A percentile compares a stretch with the other conserved stretches of the same genome.
Evolutionary conservation across 2,329 filamentous ascomycete genomes (phyloP).

Genomic region (Penicillium brasilianum): DNA sequence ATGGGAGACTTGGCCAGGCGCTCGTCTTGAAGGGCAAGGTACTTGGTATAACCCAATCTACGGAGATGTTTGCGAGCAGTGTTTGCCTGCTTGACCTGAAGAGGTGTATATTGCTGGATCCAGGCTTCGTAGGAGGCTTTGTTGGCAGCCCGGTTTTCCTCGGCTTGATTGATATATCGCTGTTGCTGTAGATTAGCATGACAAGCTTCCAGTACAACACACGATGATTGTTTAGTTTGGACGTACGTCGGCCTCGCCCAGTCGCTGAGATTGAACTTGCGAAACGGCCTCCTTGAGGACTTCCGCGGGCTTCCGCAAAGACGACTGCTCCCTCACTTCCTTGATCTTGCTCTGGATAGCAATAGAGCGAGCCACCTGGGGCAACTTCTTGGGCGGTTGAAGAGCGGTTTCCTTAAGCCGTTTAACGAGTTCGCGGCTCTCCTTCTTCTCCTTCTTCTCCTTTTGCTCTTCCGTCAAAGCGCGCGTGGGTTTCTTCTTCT

Average conservation of each 20-base stretch:
- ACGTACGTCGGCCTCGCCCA: constrained; percentile 32
- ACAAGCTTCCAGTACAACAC: background rate
- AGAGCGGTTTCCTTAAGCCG: constrained; percentile 43
- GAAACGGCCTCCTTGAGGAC: constrained; percentile 26
- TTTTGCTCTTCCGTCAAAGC: constrained; percentile 38
- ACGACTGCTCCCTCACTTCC: constrained; percentile 12
- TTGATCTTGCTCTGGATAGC: constrained; percentile 28
- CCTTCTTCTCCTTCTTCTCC: constrained; percentile 36
- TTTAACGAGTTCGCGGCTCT: constrained; percentile 38
- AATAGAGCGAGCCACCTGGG: constrained; percentile 32
- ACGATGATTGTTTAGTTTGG: background rate
- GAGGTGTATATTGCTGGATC: constrained; percentile 60
- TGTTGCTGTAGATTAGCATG: constrained; percentile 38
- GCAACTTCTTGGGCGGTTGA: constrained; percentile 43
- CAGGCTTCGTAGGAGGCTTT: constrained; percentile 56
- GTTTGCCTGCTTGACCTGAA: constrained; percentile 65
- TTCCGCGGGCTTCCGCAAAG: constrained; percentile 12
- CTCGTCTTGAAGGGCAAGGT: constrained; percentile 56
- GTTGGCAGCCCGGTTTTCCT: constrained; percentile 52
- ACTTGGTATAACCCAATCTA: constrained; percentile 28
- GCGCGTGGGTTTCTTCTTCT: constrained; percentile 35
- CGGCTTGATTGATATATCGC: constrained; percentile 60
- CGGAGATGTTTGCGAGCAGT: constrained; percentile 54
- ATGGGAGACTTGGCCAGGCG: constrained; percentile 55
- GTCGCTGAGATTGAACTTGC: constrained; percentile 23